Conservation (phyloP, 2,329 filamentous ascomycete genomes). For the Biscogniauxia marginata region DNA sequence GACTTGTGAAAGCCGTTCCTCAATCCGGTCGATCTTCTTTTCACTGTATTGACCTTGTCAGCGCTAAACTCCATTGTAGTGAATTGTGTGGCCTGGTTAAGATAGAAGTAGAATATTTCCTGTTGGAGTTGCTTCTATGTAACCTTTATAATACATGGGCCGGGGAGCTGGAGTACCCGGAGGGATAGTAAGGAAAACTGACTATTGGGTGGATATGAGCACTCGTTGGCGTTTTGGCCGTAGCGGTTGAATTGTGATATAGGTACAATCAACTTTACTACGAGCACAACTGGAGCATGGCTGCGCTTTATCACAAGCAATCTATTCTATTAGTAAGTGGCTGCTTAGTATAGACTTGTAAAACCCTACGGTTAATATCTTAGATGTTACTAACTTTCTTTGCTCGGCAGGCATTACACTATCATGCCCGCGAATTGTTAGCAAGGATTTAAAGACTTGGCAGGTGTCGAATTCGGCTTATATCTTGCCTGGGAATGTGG, state of each 20-base stretch:
- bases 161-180: not conserved
- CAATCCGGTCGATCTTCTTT: conserved; percentile 31
- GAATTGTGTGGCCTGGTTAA: too few relatives aligned
- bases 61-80: not conserved
- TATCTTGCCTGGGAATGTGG: not conserved
- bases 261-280: not conserved
- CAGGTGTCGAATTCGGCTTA: not conserved
- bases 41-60: conserved; percentile 2
- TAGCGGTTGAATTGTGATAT: not conserved
- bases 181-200: not conserved
- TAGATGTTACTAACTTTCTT: not conserved
- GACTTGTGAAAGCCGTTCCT: conserved; percentile 29
- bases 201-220: not conserved
- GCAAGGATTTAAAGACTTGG: not conserved
- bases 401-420: not conserved
- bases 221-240: not conserved
- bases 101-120: too few relatives aligned
- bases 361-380: not conserved
- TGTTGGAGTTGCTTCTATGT: too few relatives aligned
- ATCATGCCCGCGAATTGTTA: not conserved
- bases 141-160: too few relatives aligned
- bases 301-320: not conserved
- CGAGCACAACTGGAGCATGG: not conserved
- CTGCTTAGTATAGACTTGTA: not conserved
- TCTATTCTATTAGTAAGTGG: not conserved